These are phyloP conservation scores for Boletus semigastroideus DNA, from an alignment of 1,284 basidiomycete genomes.

Conservation along the genomic window DNA sequence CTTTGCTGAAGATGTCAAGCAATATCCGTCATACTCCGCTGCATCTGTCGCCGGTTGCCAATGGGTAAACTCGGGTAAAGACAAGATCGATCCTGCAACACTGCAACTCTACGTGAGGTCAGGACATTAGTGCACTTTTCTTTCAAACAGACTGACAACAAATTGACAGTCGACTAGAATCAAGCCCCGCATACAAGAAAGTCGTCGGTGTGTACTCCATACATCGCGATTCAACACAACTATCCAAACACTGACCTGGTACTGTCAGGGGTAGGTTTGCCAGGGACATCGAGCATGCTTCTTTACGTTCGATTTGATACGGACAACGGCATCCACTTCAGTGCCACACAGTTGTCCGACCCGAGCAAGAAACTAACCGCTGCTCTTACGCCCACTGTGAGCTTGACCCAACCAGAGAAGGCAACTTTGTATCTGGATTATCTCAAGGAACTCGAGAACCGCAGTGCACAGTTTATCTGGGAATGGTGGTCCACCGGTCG, in stretches of 20 bases:
- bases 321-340: constrained; percentile 1
- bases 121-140: background rate
- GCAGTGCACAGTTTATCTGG: background rate
- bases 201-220: background rate
- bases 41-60: background rate
- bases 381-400: background rate
- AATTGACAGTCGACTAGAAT: background rate
- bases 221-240: background rate
- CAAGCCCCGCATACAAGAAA: background rate
- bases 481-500: background rate
- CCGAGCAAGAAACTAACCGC: background rate
- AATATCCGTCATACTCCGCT: background rate
- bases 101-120: background rate
- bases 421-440: background rate
- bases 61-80: background rate
- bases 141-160: background rate
- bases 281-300: background rate
- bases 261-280: background rate
- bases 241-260: background rate
- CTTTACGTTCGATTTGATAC: background rate
- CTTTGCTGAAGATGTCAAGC: background rate
- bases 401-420: background rate
- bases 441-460: background rate
- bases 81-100: background rate
- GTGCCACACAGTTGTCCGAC: background rate